Evolutionary conservation across 2,329 filamentous ascomycete species (phyloP).

Genomic region (Alternaria sp.): DNA sequence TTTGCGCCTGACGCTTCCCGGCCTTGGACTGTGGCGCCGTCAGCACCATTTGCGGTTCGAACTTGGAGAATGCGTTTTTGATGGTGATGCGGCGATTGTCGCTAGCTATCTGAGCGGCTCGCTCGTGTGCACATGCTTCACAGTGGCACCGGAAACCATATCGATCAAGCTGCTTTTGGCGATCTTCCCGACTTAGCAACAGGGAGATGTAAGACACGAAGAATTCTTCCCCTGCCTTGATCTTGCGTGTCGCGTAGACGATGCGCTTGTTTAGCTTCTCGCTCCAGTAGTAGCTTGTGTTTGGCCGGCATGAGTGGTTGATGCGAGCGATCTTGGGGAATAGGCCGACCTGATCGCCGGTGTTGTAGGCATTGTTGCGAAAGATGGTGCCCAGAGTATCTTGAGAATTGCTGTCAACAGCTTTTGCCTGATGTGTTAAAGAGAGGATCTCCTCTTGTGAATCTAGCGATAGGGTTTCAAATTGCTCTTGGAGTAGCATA

Average conservation of each 20-base stretch:
- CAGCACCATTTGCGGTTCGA: constrained; percentile 35
- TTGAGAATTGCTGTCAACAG: constrained; percentile 18
- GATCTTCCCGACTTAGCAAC: constrained; percentile 34
- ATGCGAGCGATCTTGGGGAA: constrained; percentile 47
- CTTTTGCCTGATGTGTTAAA: constrained; percentile 33
- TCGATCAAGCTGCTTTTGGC: constrained; percentile 40
- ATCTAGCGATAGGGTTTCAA: constrained; percentile 26
- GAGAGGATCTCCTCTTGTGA: constrained; percentile 35
- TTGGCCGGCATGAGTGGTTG: constrained; percentile 47
- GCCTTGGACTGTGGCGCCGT: constrained; percentile 25
- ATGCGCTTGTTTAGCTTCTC: constrained; percentile 34
- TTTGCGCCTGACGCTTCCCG: constrained; percentile 30
- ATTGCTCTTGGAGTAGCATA: constrained; percentile 30
- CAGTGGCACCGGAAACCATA: constrained; percentile 49
- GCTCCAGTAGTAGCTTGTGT: constrained; percentile 49
- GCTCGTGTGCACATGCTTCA: constrained; percentile 42
- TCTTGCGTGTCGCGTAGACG: constrained; percentile 46
- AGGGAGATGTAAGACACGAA: constrained; percentile 49
- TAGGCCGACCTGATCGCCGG: constrained; percentile 37
- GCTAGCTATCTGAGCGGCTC: constrained; percentile 23
- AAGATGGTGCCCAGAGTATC: constrained; percentile 41
- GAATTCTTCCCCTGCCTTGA: constrained; percentile 50
- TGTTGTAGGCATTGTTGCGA: constrained; percentile 47
- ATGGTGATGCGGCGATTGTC: constrained; percentile 38
- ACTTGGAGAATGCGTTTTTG: constrained; percentile 30